These are phyloP conservation scores for Cymbopogon citratus DNA, from an alignment of 176 grass and related monocot genomes.

Conservation along the genomic window DNA sequence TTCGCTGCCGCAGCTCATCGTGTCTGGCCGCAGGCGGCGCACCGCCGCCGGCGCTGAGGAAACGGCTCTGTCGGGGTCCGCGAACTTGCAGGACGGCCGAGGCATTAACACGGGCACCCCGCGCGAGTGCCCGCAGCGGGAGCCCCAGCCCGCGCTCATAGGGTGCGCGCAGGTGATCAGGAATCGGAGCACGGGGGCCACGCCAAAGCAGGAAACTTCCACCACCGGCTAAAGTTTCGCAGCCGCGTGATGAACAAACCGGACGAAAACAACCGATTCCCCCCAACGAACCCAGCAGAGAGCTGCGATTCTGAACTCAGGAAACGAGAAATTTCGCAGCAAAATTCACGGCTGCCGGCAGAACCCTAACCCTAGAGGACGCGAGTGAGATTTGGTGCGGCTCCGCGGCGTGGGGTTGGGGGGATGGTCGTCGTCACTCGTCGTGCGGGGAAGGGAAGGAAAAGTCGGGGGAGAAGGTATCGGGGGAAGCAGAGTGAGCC, in stretches of 20 bases:
- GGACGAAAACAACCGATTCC: neutral
- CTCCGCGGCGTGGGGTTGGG: conserved; percentile 15
- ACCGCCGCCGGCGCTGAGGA: neutral
- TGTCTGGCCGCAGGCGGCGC: conserved; percentile 23
- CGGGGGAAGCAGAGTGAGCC: conserved; percentile 21
- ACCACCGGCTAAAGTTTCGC: neutral
- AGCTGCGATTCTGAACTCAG: neutral
- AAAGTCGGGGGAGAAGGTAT: conserved; percentile 9
- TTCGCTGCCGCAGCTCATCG: conserved; percentile 60
- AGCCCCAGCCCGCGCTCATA: neutral
- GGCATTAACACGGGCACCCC: conserved; percentile 38
- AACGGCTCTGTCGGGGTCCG: conserved; percentile 21
- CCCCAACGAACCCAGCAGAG: neutral
- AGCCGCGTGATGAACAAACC: neutral
- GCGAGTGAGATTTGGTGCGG: neutral
- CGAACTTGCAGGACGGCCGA: conserved; percentile 35
- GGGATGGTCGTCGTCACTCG: conserved; percentile 25
- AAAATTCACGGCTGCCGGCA: neutral
- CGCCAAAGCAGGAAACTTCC: neutral
- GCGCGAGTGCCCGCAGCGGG: neutral
- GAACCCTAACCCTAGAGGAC: conserved; percentile 23
- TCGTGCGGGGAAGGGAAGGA: conserved; percentile 23
- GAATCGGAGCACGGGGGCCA: neutral
- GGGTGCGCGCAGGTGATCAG: neutral
- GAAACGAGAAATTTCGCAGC: neutral